Evolutionary conservation across 2,329 filamentous ascomycete species (phyloP).

Genomic region (Aphanoascus verrucosus): DNA sequence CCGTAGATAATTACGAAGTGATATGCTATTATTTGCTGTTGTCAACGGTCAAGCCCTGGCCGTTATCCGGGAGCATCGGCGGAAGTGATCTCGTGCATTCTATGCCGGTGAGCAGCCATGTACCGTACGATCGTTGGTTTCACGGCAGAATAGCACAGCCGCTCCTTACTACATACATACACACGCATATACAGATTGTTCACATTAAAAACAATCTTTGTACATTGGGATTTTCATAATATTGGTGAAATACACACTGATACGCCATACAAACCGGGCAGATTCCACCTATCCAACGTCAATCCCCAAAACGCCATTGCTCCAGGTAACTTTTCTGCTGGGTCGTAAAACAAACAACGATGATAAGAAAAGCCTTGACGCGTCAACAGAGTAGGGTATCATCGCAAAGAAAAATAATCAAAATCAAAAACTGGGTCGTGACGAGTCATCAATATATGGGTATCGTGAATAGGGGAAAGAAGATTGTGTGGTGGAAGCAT

Average conservation of each 20-base stretch:
- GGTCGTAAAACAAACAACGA: background rate
- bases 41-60: no score
- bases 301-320: background rate
- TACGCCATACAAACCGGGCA: no score
- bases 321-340: constrained; percentile 1
- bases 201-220: no score
- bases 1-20: no score
- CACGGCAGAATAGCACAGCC: background rate
- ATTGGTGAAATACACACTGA: background rate
- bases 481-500: no score
- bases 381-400: constrained; percentile 4
- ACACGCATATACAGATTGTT: no score
- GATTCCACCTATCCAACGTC: no score
- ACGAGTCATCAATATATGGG: background rate
- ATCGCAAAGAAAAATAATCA: background rate
- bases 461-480: background rate
- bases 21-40: no score
- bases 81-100: no score
- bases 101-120: no score
- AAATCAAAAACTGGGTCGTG: background rate
- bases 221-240: background rate
- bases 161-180: no score
- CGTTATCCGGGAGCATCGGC: no score
- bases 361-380: background rate
- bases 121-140: background rate